phyloP scores from a whole-genome alignment of 2,329 filamentous ascomycete species.

The Aspergillus glaucus region DNA sequence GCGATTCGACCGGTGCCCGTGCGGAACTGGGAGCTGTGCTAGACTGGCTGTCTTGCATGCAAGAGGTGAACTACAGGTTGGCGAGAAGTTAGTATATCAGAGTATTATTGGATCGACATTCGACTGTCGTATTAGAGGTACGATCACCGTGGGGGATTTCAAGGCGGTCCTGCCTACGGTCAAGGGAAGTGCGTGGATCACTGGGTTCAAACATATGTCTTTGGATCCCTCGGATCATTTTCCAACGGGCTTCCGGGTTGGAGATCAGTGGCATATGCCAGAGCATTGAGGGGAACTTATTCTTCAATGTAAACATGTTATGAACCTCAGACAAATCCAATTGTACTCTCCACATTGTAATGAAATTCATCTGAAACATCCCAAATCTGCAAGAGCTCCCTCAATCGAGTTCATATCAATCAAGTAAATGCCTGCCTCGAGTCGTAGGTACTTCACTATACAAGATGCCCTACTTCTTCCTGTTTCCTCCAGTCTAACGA shows the following conservation, averaged over 20 bases:
- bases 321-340: no score
- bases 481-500: no score
- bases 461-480: no score
- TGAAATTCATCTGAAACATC: no score
- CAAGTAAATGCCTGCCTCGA: no score
- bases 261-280: constrained; percentile 15
- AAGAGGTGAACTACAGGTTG: constrained; percentile 29
- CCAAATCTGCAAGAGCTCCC: no score
- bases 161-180: constrained; percentile 37
- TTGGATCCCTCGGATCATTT: constrained; percentile 41
- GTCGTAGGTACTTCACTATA: no score
- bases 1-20: constrained; percentile 41
- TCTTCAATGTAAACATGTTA: no score
- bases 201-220: constrained; percentile 35
- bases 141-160: constrained; percentile 32
- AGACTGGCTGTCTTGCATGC: constrained; percentile 41
- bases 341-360: no score
- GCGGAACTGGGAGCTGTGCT: constrained; percentile 41
- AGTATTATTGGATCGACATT: constrained; percentile 42
- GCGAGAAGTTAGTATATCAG: constrained; percentile 30
- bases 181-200: constrained; percentile 42
- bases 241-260: constrained; percentile 35
- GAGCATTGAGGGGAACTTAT: no score
- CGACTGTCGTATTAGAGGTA: constrained; percentile 30
- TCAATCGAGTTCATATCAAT: no score